These are phyloP conservation scores for Pseudonectria buxi DNA, from an alignment of 2,329 filamentous ascomycete genomes.

Conservation along the genomic window DNA sequence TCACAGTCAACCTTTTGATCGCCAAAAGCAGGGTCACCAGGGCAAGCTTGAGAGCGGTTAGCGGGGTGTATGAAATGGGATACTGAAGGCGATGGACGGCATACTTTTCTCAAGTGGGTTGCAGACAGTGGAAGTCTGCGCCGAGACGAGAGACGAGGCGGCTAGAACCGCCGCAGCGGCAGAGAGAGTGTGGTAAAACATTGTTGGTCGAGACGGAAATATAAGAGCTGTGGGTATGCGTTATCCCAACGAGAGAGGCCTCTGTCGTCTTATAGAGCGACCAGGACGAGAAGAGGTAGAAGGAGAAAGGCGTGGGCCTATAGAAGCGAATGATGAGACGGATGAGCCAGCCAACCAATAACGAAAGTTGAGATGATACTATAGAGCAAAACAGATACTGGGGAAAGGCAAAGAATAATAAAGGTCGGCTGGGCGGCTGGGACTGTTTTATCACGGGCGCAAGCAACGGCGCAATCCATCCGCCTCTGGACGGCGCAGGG, in stretches of 20 bases:
- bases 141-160: conserved; percentile 42
- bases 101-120: conserved; percentile 47
- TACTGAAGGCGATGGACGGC: not conserved
- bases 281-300: not conserved
- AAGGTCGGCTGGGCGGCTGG: too few relatives aligned
- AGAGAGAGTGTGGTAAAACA: conserved; percentile 41
- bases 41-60: conserved; percentile 47
- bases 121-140: conserved; percentile 51
- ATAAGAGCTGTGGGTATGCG: conserved; percentile 2
- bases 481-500: too few relatives aligned
- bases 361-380: too few relatives aligned
- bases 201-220: conserved; percentile 13
- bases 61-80: not conserved
- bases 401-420: too few relatives aligned
- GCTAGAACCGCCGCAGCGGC: conserved; percentile 42
- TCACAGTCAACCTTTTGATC: conserved; percentile 53
- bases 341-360: too few relatives aligned
- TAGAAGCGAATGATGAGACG: too few relatives aligned
- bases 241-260: not conserved
- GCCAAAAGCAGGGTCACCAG: conserved; percentile 70
- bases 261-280: not conserved
- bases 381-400: too few relatives aligned
- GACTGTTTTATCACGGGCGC: too few relatives aligned
- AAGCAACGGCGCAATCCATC: too few relatives aligned
- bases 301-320: too few relatives aligned